phyloP scores from a whole-genome alignment of 1,284 basidiomycete species.

The Cryptococcus sp. region DNA sequence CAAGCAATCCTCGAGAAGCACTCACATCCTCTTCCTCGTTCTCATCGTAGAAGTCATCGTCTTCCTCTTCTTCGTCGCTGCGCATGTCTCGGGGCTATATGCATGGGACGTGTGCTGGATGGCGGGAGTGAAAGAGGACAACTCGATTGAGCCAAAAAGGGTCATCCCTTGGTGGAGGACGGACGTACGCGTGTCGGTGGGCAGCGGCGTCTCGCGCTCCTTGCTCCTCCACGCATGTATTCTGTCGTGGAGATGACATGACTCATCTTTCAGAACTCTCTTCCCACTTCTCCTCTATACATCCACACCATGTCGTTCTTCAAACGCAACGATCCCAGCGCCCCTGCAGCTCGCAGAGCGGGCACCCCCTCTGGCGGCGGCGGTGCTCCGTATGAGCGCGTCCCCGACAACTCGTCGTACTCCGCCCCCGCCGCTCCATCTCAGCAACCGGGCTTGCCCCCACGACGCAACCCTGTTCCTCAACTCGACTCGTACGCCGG shows the following conservation, averaged over 20 bases:
- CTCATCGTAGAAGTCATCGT: constrained; percentile 37
- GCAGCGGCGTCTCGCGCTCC: background rate
- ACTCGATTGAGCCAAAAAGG: no score
- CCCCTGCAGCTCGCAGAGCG: constrained; percentile 36
- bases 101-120: background rate
- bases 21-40: constrained; percentile 30
- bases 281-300: constrained; percentile 1
- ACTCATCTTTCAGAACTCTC: background rate
- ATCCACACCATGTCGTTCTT: constrained; percentile 47
- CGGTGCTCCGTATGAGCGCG: constrained; percentile 34
- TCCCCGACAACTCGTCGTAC: constrained; percentile 34
- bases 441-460: constrained; percentile 13
- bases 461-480: constrained; percentile 27
- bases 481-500: constrained; percentile 13
- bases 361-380: constrained; percentile 10
- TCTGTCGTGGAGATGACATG: no score
- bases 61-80: constrained; percentile 44
- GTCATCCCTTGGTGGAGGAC: no score
- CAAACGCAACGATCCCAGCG: constrained; percentile 44
- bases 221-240: background rate
- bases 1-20: background rate
- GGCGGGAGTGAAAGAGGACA: no score
- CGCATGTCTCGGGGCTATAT: constrained; percentile 18
- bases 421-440: constrained; percentile 18
- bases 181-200: no score